Base-by-base conservation (phyloP, 2,329 filamentous ascomycete genomes). In the Nemania serpens region DNA sequence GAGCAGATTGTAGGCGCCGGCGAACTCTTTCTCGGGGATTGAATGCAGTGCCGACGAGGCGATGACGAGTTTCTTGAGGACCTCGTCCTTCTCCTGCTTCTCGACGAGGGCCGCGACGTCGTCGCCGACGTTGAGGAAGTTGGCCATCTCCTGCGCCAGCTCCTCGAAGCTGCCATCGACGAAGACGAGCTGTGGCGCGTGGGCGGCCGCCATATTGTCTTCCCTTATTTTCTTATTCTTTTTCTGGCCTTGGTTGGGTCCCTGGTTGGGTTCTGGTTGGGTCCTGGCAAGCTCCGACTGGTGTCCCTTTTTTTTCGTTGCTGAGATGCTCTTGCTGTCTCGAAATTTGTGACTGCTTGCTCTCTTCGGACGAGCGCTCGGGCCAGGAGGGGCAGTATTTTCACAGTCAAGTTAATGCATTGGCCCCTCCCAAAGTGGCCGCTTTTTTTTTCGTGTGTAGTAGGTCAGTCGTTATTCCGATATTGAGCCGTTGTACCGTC, bases 11-110 rank as follows among this genome's bases (percentile, higher is more conserved):
- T 97, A 97, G 63, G 94, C 92, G 61, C 94, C 90, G 63, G 92
- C 93, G 76, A 97, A 95, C 78, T 98, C 94, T 85, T 95, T 96
- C 84, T 99, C 95, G 61, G 94, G 91, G 58, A 93, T 91, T 65
- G 85, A 84, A 78, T 93, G 96, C 75, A 99, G 83, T 52, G 84
- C 85, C 55, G 84, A 79, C 55, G 91, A 92, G 59, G 91, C 90
- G 68, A 88, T 87, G 63, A 98, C 91, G 67, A 99, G 84, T 84
- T 93, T 93, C 82, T 93, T 90, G 59, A 99, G 84, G 47, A 91
- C 88, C 68, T 96, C 93, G 70, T 96, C 92, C 80, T 93, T 91
- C 79, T 93, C 82, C 68, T 87, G 86, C 78, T 84, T 83, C 71
- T 88, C 84, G 72, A 95, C 81, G 68, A 94, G 83, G 66, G 91